Evolutionary conservation across 2,329 filamentous ascomycete genomes (phyloP), one percentile per base, ranked within the genome.

Genomic region (Paraconiothyrium sp.): DNA sequence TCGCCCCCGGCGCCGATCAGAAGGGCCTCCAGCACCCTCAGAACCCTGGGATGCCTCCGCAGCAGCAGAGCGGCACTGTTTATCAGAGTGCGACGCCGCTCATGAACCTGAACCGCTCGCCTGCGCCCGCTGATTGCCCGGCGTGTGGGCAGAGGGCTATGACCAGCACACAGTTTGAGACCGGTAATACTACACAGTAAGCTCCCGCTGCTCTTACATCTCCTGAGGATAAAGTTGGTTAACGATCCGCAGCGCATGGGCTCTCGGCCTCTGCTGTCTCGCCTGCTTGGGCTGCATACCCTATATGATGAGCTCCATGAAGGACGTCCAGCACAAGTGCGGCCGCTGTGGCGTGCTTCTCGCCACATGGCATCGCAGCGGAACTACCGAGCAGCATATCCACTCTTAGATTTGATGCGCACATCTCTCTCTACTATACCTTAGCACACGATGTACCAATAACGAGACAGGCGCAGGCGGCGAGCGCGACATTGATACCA

Each of bases 261-360:
- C 80, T 10, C 71, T 77, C 4, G 67, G 79, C 27, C 67, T 83
- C 51, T 85, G 83, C 74, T 77, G 74, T 59, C 72, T 78, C 57
- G 69, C 70, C 62, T 82, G 80, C 62, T 66, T 84, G 4, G 81
- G 83, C 13, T 85, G 82, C 65, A 79, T 85, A 49, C 83, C 83
- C 0, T 85, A 85, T 63, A 43, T 84, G 34, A 78, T 84, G 69
- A 78, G 77, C 30, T 78, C 76, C 47, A 72, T 82, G 56, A 85
- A 85, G 71, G 81, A 85, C 57, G 80, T 83, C 4, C 71, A 81
- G 63, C 83, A 85, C 67, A 79, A 79, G 61, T 85, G 83, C 58
- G 81, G 81, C 1, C 75, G 78, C 35, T 85, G 83, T 60, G 79
- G 80, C 37, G 74, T 75, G 1, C 62, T 80, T 58, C 76, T 85